Percentiles rank a stretch among this genome's conserved stretches.
These are phyloP conservation scores for Oryza nivara DNA, from an alignment of 176 grass and related monocot genomes.

Conservation along the genomic window DNA sequence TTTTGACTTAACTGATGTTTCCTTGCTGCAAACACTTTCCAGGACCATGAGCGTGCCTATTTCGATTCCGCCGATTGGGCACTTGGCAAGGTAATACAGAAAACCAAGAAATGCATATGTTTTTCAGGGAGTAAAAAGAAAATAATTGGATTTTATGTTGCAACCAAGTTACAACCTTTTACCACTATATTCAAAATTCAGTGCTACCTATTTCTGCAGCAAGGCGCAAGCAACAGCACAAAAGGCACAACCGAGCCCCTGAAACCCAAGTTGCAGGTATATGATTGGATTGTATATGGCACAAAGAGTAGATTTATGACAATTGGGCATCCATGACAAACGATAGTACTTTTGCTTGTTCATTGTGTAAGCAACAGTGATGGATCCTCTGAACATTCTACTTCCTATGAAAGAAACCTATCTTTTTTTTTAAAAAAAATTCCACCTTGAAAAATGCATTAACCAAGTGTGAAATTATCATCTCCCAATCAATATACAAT, in stretches of 20 bases:
- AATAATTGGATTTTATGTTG: not conserved
- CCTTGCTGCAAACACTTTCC: not conserved
- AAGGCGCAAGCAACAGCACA: slow-evolving; percentile 29
- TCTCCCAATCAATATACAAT: not conserved
- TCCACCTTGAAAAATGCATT: not conserved
- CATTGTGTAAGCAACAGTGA: not conserved
- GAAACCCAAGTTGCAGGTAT: slow-evolving; percentile 57
- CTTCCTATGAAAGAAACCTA: not conserved
- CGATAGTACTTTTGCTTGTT: not conserved
- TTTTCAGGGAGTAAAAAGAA: not conserved
- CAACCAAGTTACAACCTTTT: not conserved
- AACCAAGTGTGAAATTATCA: not conserved
- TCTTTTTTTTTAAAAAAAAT: not conserved
- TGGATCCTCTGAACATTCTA: not conserved
- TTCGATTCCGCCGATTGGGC: slow-evolving; percentile 64
- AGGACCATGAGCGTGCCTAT: slow-evolving; percentile 57
- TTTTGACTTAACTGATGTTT: slow-evolving; percentile 4
- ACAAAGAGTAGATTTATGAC: not conserved
- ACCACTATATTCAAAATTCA: not conserved
- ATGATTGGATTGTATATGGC: not conserved
- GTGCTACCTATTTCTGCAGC: not conserved
- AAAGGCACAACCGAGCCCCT: slow-evolving; percentile 29
- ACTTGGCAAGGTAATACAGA: slow-evolving; percentile 49
- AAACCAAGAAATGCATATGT: not conserved
- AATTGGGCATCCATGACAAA: not conserved